Evolutionary conservation across 1,284 basidiomycete genomes (phyloP).

Genomic region (Coniferiporia sulphurascens): DNA sequence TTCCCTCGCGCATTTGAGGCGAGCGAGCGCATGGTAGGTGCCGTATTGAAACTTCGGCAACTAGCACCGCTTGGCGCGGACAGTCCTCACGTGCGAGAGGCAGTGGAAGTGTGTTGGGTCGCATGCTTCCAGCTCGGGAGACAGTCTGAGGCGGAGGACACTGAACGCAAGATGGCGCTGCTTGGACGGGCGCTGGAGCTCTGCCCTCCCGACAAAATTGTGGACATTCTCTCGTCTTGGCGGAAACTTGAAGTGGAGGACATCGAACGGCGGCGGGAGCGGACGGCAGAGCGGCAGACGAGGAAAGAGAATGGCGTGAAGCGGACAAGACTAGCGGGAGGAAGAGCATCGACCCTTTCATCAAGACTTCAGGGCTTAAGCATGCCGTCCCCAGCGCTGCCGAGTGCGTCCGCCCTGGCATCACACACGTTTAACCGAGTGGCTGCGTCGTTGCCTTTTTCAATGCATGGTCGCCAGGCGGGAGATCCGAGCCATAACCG

Average conservation of each 20-base stretch:
- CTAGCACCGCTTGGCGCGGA: conserved; percentile 32
- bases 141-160: conserved; percentile 69
- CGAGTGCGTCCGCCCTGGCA: conserved; percentile 64
- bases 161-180: conserved; percentile 60
- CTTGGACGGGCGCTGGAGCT: conserved; percentile 82
- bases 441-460: conserved; percentile 73
- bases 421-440: conserved; percentile 69
- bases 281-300: conserved; percentile 29
- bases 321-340: not conserved
- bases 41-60: conserved; percentile 45
- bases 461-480: conserved; percentile 44
- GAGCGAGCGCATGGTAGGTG: conserved; percentile 66
- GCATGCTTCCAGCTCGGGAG: conserved; percentile 83
- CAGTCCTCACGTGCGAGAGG: conserved; percentile 49
- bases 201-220: conserved; percentile 77
- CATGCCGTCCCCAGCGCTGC: conserved; percentile 58
- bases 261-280: conserved; percentile 44
- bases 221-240: conserved; percentile 73
- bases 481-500: conserved; percentile 37
- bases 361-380: conserved; percentile 53
- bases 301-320: conserved; percentile 24
- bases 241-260: conserved; percentile 61
- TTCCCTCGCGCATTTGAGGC: conserved; percentile 69
- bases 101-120: conserved; percentile 80
- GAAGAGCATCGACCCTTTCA: conserved; percentile 42